These are phyloP conservation scores for Trichoderma cornu-damae DNA, from an alignment of 2,329 filamentous ascomycete species.

Conservation along the genomic window DNA sequence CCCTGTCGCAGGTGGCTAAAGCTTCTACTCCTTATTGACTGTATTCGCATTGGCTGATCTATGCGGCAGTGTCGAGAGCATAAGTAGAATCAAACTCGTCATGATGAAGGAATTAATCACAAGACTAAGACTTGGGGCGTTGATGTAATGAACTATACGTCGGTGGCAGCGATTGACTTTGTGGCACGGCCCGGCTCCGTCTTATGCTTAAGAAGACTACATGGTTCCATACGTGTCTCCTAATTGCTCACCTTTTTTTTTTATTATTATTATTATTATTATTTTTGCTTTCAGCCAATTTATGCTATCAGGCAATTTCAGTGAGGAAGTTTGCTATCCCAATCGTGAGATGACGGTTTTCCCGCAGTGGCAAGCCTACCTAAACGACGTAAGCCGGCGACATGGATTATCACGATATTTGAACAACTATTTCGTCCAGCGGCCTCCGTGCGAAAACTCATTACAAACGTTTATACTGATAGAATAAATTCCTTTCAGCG, in stretches of 20 bases:
- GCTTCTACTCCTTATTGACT: too few species aligned
- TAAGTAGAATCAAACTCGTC: background rate
- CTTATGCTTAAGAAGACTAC: slow-evolving; percentile 9
- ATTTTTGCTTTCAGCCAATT: background rate
- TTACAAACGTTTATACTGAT: background rate
- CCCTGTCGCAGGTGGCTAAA: too few species aligned
- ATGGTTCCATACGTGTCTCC: background rate
- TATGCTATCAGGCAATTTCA: too few species aligned
- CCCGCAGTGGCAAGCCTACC: background rate
- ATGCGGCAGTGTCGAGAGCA: background rate
- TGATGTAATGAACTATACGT: background rate
- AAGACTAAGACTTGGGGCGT: background rate
- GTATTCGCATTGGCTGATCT: background rate
- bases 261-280: background rate
- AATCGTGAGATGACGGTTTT: background rate
- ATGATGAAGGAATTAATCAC: background rate
- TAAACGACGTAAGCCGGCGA: background rate
- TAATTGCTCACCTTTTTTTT: background rate
- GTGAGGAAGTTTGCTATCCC: too few species aligned
- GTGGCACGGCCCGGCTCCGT: slow-evolving; percentile 2
- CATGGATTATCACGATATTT: too few species aligned
- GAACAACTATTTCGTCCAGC: background rate
- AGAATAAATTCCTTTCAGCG: background rate
- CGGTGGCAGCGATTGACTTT: slow-evolving; percentile 10
- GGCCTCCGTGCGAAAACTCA: background rate